Conservation (phyloP, 805 yeast genomes). For the Pichia occidentalis region DNA sequence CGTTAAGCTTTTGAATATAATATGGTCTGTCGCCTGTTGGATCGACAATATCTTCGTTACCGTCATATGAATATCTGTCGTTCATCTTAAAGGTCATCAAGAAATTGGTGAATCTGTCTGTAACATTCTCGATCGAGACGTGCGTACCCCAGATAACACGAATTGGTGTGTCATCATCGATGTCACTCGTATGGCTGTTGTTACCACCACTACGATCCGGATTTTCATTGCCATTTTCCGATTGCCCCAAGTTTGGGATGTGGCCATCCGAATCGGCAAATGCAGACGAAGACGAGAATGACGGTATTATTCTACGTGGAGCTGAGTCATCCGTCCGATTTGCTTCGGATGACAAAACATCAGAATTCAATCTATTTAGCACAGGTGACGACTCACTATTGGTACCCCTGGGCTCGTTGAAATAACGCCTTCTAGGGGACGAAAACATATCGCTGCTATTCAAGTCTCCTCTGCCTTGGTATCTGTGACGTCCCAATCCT, state of each 20-base stretch:
- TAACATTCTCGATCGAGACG: slow-evolving; percentile 84
- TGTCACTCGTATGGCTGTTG: neutral
- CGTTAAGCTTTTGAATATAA: slow-evolving; percentile 66
- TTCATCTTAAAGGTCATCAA: slow-evolving; percentile 76
- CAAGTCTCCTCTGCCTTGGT: slow-evolving; percentile 66
- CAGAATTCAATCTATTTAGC: slow-evolving; percentile 3
- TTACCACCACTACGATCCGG: slow-evolving; percentile 17
- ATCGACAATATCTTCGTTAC: slow-evolving; percentile 29
- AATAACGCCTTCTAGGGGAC: slow-evolving; percentile 62
- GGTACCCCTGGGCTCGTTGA: slow-evolving; percentile 34
- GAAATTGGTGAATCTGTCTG: slow-evolving; percentile 73
- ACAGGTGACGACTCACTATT: slow-evolving; percentile 14
- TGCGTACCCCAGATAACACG: slow-evolving; percentile 98
- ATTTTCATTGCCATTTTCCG: slow-evolving; percentile 24
- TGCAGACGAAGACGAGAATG: slow-evolving; percentile 18
- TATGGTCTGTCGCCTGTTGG: slow-evolving; percentile 63
- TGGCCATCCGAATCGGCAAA: slow-evolving; percentile 21
- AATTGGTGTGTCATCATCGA: slow-evolving; percentile 54
- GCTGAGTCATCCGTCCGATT: neutral
- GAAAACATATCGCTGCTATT: slow-evolving; percentile 61
- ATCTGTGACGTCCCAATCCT: slow-evolving; percentile 40
- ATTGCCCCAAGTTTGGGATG: slow-evolving; percentile 25
- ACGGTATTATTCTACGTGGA: slow-evolving; percentile 10
- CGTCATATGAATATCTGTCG: slow-evolving; percentile 53
- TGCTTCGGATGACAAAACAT: slow-evolving; percentile 17